These are phyloP conservation scores for Ophiostoma australiae DNA, from an alignment of 2,329 filamentous ascomycete species.

Conservation along the genomic window DNA sequence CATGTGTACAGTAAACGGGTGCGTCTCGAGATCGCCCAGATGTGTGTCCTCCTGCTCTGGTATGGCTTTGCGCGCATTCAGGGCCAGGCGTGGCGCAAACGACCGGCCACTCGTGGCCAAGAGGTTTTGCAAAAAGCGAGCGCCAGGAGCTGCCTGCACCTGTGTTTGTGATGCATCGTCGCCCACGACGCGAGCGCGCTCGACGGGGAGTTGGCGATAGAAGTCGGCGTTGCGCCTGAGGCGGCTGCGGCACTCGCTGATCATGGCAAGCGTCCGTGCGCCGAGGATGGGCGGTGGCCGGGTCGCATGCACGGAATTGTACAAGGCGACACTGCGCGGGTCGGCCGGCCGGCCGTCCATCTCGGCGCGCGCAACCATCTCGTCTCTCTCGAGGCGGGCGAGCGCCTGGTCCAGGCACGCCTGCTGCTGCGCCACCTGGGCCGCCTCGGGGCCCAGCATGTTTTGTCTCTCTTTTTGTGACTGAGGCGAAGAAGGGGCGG, in stretches of 20 bases:
- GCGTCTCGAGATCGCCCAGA: slow-evolving; percentile 18
- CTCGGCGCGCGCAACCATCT: background rate
- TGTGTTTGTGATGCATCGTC: too few relatives aligned
- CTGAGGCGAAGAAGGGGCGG: background rate
- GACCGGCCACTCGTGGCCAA: slow-evolving; percentile 15
- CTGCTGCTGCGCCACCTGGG: background rate
- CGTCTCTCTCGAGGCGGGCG: background rate
- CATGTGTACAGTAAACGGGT: slow-evolving; percentile 26
- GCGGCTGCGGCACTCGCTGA: slow-evolving; percentile 4
- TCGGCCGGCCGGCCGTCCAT: background rate
- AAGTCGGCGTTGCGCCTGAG: slow-evolving; percentile 15
- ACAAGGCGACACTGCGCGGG: background rate
- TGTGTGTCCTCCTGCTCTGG: background rate
- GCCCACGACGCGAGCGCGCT: background rate
- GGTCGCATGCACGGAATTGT: background rate
- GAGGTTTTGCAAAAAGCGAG: slow-evolving; percentile 1
- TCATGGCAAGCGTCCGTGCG: slow-evolving; percentile 5
- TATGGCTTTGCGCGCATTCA: too few relatives aligned
- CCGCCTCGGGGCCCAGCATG: background rate
- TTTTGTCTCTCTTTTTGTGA: background rate
- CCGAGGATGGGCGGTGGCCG: slow-evolving; percentile 7
- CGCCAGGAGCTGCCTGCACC: background rate
- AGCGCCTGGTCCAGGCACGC: background rate
- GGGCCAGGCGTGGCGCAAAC: slow-evolving; percentile 10
- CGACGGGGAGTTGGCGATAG: too few relatives aligned